A percentile compares a stretch with the other conserved stretches of the same genome.
Evolutionary conservation across 192 early-diverging fungal species (phyloP).

Genomic region (Pilobolus umbonatus): DNA sequence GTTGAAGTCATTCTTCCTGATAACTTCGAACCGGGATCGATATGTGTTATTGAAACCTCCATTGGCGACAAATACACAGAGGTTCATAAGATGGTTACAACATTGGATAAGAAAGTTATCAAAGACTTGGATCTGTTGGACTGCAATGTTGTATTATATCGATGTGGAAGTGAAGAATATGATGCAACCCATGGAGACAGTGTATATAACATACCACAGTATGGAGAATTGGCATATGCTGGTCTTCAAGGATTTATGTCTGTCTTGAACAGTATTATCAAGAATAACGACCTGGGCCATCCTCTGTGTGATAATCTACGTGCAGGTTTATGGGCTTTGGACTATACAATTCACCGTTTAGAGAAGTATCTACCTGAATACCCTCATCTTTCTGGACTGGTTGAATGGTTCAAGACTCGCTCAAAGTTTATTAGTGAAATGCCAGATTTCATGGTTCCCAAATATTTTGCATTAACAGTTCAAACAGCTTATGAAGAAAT

Average conservation of each 20-base stretch:
- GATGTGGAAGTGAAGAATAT: conserved; percentile 82
- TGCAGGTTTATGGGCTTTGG: conserved; percentile 85
- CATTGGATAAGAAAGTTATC: conserved; percentile 62
- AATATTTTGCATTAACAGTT: conserved; percentile 88
- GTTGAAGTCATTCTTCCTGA: conserved; percentile 57
- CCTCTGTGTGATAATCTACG: conserved; percentile 88
- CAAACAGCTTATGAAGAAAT: conserved; percentile 75
- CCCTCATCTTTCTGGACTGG: conserved; percentile 29
- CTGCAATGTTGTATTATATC: conserved; percentile 84
- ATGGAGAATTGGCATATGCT: conserved; percentile 79
- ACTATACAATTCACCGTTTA: conserved; percentile 80
- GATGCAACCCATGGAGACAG: conserved; percentile 74
- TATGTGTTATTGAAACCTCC: conserved; percentile 63
- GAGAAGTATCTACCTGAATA: conserved; percentile 37
- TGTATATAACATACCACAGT: conserved; percentile 84
- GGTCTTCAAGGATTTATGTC: conserved; percentile 93
- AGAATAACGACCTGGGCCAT: conserved; percentile 88
- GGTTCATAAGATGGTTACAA: conserved; percentile 55
- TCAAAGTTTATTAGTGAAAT: conserved; percentile 65
- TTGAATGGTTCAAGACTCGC: conserved; percentile 76
- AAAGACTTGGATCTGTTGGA: conserved; percentile 56
- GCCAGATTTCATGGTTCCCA: conserved; percentile 83
- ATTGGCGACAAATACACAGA: conserved; percentile 47
- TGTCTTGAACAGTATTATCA: conserved; percentile 71
- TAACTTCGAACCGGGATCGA: conserved; percentile 81